Base-by-base conservation (phyloP, 495 filamentous ascomycete species). In the Penicillium bovifimosum region DNA sequence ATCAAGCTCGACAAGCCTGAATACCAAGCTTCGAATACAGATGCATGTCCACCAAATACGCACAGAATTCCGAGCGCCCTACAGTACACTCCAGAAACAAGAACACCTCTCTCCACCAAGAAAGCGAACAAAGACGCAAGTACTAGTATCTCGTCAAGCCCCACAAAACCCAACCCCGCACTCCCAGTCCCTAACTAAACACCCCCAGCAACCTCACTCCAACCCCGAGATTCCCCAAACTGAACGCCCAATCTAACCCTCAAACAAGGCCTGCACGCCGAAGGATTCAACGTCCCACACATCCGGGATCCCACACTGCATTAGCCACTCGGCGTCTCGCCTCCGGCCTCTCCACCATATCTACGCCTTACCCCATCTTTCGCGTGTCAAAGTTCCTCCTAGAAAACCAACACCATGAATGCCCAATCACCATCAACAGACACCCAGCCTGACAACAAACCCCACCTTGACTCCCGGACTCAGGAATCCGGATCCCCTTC, bases 351-450 rank as follows among this genome's bases (percentile, higher is more conserved):
- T 24, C 9, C 38, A 35, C 8, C 31, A 17, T 28, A 28, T 24
- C 28, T 9, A 17, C 28, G 29, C 38, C 17, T 16, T 3, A 39
- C 26, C 18, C 11, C 11, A 17, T 2, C 29, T 1, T 24, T 24
- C 20, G 20, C 20, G 2, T 24, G 20, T 24, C 20, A 24, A 24
- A 24, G 20, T 24, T 24, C 20, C 32, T 13, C 29, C 1, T 31
- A 13, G 10, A 54, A 45, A 18, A 17, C 43, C 29, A 18, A 44
- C 38, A 56, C 44, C 24, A 71, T 72, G 69, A 60, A 58, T 57
- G 60, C 63, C 61, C 65, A 65, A 48, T 51, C 54, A 53, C 56
- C 68, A 41, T 59, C 55, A 32, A 46, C 54, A 29, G 52, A 41
- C 26, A 34, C 60, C 32, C 54, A 40, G 13, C 43, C 57, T 27